Evolutionary conservation across 2,329 filamentous ascomycete genomes (phyloP), one percentile per base, ranked within the genome.

Genomic region (Cordyceps javanica): DNA sequence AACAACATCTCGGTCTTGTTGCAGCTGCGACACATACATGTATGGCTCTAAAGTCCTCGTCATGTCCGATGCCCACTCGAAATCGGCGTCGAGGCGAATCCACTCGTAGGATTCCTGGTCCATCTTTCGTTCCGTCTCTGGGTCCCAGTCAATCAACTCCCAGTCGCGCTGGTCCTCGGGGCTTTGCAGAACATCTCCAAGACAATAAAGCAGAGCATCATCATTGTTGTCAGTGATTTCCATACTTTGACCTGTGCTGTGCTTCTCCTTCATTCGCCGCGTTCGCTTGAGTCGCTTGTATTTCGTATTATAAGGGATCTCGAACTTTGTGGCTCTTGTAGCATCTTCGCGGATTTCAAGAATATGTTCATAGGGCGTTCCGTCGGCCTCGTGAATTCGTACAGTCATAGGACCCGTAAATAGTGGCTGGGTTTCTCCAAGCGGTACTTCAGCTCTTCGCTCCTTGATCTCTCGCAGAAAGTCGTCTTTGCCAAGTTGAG

Each of bases 331-430:
- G 1, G 76, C 77, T 64, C 88, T 90, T 2, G 89, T 90, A 14
- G 85, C 82, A 28, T 88, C 87, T 64, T 97, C 91, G 60, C 91
- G 91, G 68, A 99, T 96, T 66, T 97, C 91, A 32, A 97, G 87
- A 61, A 97, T 97, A 68, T 99, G 94, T 69, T 99, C 94, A 68
- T 99, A 99, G 2, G 94, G 94, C 0, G 94, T 97, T 10, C 94
- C 94, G 67, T 99, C 95, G 25, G 94, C 94, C 75, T 99, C 94
- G 73, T 99, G 94, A 61, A 99, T 97, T 32, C 94, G 82, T 62
- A 99, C 93, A 0, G 94, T 99, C 90, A 99, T 96, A 0, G 94
- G 93, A 0, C 94, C 94, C 1, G 91, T 94, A 66, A 97, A 97
- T 2, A 90, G 81, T n/a, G 86, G 82, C 62, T 90, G 89, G 16